Evolutionary conservation across 108 stramenopile genomes (phyloP).

Genomic region (Asterionellopsis glacialis): DNA sequence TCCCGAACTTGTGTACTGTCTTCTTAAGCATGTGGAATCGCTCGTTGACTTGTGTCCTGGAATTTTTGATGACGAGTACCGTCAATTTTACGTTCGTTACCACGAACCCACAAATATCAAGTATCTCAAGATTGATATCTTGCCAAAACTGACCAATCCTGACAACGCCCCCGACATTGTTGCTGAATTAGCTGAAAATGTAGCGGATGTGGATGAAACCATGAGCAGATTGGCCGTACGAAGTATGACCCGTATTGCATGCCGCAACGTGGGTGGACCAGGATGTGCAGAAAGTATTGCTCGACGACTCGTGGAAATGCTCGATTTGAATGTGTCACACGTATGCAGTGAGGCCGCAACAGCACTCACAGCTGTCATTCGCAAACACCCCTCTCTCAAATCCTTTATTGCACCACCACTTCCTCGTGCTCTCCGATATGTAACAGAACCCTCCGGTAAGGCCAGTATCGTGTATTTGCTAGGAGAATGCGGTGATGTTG

Average conservation of each 20-base stretch:
- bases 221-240: slow-evolving; percentile 85
- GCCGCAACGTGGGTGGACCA: slow-evolving; percentile 70
- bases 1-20: slow-evolving; percentile 83
- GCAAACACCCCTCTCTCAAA: slow-evolving; percentile 74
- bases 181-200: slow-evolving; percentile 92
- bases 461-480: slow-evolving; percentile 92
- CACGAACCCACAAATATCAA: slow-evolving; percentile 93
- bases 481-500: slow-evolving; percentile 93
- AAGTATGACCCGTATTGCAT: slow-evolving; percentile 88
- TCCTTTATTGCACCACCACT: slow-evolving; percentile 82
- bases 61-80: slow-evolving; percentile 95
- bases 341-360: slow-evolving; percentile 85
- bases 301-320: slow-evolving; percentile 84
- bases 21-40: slow-evolving; percentile 91
- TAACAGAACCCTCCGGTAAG: slow-evolving; percentile 82
- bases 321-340: slow-evolving; percentile 79
- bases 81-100: slow-evolving; percentile 95
- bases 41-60: slow-evolving; percentile 91
- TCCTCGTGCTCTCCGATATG: slow-evolving; percentile 68
- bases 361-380: slow-evolving; percentile 72
- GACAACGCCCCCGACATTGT: slow-evolving; percentile 92
- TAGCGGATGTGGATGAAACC: slow-evolving; percentile 70
- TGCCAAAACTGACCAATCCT: slow-evolving; percentile 88
- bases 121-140: slow-evolving; percentile 88
- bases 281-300: slow-evolving; percentile 84